Evolutionary conservation across 768 basidiomycete genomes (phyloP).

Genomic region (Lactifluus hygrophoroides): DNA sequence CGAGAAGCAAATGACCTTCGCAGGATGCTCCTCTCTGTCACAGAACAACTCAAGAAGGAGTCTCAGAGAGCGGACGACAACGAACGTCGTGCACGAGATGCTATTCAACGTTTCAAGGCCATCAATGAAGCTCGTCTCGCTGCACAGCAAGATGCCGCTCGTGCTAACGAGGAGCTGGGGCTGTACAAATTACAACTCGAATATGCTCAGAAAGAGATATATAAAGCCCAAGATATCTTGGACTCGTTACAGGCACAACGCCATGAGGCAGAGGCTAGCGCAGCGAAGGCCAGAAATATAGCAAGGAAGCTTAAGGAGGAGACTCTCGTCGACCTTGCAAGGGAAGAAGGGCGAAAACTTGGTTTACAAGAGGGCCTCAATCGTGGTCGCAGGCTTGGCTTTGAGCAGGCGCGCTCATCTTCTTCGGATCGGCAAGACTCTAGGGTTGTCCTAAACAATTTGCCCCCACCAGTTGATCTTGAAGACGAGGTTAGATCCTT

Average conservation of each 20-base stretch:
- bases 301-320: conserved; percentile 40
- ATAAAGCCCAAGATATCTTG: conserved; percentile 45
- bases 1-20: conserved; percentile 34
- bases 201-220: conserved; percentile 51
- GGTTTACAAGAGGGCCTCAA: conserved; percentile 46
- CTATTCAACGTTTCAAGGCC: conserved; percentile 25
- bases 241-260: conserved; percentile 40
- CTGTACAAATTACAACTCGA: conserved; percentile 52
- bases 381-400: conserved; percentile 27
- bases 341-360: conserved; percentile 44
- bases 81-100: conserved; percentile 28
- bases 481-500: conserved; percentile 5
- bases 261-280: conserved; percentile 40
- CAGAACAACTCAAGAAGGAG: conserved; percentile 33
- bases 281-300: conserved; percentile 36
- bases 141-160: conserved; percentile 27
- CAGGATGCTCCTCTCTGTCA: conserved; percentile 30
- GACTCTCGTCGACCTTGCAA: conserved; percentile 39
- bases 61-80: conserved; percentile 30
- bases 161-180: conserved; percentile 40
- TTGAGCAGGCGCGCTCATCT: conserved; percentile 24
- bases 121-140: conserved; percentile 28
- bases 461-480: not conserved
- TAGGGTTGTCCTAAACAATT: not conserved
- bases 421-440: conserved; percentile 3